Base-by-base conservation (phyloP, 2,329 filamentous ascomycete species). In the Amylocarpus encephaloides region DNA sequence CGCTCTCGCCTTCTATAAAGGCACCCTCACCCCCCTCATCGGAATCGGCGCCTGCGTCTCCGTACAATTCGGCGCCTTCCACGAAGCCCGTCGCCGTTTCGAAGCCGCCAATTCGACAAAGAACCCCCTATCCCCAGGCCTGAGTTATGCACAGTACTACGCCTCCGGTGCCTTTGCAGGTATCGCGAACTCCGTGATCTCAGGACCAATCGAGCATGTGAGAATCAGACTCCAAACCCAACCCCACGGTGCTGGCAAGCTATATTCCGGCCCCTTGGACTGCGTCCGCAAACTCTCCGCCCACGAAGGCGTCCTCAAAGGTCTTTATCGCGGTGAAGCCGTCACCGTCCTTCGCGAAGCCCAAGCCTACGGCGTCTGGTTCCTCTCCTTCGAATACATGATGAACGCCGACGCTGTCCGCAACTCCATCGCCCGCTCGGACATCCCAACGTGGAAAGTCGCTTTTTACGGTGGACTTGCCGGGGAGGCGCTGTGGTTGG, bases 1-100 rank as follows among this genome's bases (percentile, higher is more conserved):
- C 1, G 77, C 90, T 2, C 72, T 87, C 11, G 93, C 93, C 50
- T 98, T 98, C 75, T 98, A 98, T 81, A 98, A 98, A 72, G 93
- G 93, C 64, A 97, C 93, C 0, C 76, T 98, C 50, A 97, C 93
- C 5, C 93, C 93, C 0, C 77, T 98, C 49, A 80, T 98, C 50
- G 93, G 93, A 59, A 97, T 98, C 66, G 93, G 93, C 61, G 93
- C 93, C 60, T 98, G 93, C 68, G 91, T 93, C 41, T 96, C 90
- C n/a, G 86, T 98, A 62, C 93, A 98, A 75, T 98, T 98, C 69
- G 93, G 91, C 56, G 93, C 87, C 62, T 98, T 97, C 77, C 90
- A 96, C 75, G 85, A 86, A 65, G 91, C 92, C 7, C 87, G 88
- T 53, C 88, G 93, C 52, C 85, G 80, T 64, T 83, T 98, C 67